phyloP scores from a whole-genome alignment of 179 eudicot species.

The Gypsophila paniculata region DNA sequence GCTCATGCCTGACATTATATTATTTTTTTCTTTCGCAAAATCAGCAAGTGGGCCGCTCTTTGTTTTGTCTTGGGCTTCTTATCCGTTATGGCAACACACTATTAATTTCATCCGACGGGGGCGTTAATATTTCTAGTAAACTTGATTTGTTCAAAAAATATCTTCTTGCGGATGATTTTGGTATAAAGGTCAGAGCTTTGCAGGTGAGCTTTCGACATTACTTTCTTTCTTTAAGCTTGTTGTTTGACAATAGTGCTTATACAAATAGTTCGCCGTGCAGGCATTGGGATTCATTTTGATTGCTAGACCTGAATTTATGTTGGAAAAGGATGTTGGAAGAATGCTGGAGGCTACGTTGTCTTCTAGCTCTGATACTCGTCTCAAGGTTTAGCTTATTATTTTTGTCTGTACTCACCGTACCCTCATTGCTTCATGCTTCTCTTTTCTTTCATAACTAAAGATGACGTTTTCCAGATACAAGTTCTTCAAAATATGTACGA shows the following conservation, averaged over 20 bases:
- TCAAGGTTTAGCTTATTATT: constrained; percentile 53
- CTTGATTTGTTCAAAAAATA: constrained; percentile 75
- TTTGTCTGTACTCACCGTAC: constrained; percentile 2
- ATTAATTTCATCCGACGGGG: constrained; percentile 41
- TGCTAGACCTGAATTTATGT: constrained; percentile 91
- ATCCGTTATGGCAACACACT: constrained; percentile 86
- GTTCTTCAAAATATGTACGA: constrained; percentile 83
- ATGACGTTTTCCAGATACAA: constrained; percentile 63
- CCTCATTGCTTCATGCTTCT: neutral
- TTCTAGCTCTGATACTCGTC: constrained; percentile 62
- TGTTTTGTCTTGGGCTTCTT: constrained; percentile 89
- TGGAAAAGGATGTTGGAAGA: constrained; percentile 70
- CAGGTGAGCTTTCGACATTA: constrained; percentile 52
- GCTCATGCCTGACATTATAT: constrained; percentile 16
- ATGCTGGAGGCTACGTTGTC: constrained; percentile 74
- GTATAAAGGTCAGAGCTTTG: constrained; percentile 75
- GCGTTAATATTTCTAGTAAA: constrained; percentile 49
- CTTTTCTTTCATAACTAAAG: constrained; percentile 26
- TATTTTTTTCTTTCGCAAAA: constrained; percentile 17
- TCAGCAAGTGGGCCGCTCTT: constrained; percentile 89
- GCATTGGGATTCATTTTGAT: constrained; percentile 88
- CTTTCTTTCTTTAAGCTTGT: neutral
- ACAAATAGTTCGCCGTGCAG: constrained; percentile 37
- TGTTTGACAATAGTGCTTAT: constrained; percentile 19
- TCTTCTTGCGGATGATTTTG: constrained; percentile 82